Evolutionary conservation across 257 asterid genomes (phyloP), one percentile per base, ranked within the genome.

Genomic region (Solanum clarkiae): DNA sequence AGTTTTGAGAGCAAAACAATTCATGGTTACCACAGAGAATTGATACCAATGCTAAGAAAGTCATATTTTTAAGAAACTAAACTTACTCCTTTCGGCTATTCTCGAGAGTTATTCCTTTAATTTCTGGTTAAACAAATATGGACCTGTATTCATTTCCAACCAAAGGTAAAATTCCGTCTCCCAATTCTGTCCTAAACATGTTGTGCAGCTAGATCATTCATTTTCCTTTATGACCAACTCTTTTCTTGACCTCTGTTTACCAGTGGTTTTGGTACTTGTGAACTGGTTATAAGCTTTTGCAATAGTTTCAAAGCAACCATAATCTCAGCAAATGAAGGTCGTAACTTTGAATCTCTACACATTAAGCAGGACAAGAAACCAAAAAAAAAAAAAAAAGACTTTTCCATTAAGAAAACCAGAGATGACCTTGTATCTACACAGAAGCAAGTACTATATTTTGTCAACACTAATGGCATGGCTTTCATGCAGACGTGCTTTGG

Each of bases 271-370:
- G 91, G 83, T 74, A 74, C 89, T 80, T 89, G 95, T 55, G 99
- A 89, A 86, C 89, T 88, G 10, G 92, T 84, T 24, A 88, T 87
- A 29, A 98, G 92, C 92, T 93, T 96, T 89, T 94, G 98, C 84
- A 97, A 91, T 7, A 96, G 98, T 84, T 92, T 97, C 74, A 97
- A 71, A 59, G 97, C 94, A 66, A 95, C 94, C 97, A 97, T 97
- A 36, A 97, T 97, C 88, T 97, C 96, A 24, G 93, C 86, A 84
- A 97, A 97, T 8, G 99, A 88, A 45, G 99, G 99, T 82, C 98
- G 90, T 85, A 92, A 86, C 49, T 86, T 93, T 66, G 97, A 94
- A 86, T 95, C 98, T 83, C 99, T 97, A 69, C 89, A 87, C 63
- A 53, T 53, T 24, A 53, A 53, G 15, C 82, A 79, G 63, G 82